phyloP scores from a whole-genome alignment of 768 basidiomycete genomes.

The Boletellus emodensis region DNA sequence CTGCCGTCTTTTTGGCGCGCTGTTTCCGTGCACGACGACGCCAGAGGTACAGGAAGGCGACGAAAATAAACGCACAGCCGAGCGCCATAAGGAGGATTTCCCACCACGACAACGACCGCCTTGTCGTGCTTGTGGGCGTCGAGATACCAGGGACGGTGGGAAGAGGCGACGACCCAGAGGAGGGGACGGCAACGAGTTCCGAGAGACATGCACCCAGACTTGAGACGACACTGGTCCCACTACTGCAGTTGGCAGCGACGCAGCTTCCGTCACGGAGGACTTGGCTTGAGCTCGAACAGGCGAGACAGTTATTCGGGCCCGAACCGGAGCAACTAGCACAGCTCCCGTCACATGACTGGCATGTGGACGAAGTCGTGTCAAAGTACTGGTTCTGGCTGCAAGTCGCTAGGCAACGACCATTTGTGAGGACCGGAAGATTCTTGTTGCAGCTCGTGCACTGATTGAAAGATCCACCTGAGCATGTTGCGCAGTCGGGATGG shows the following conservation, averaged over 20 bases:
- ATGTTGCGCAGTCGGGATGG: slow-evolving; percentile 83
- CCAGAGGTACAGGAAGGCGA: slow-evolving; percentile 64
- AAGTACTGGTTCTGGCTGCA: slow-evolving; percentile 73
- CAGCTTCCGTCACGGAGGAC: slow-evolving; percentile 68
- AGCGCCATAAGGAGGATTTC: slow-evolving; percentile 80
- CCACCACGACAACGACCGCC: slow-evolving; percentile 65
- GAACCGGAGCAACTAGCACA: slow-evolving; percentile 77
- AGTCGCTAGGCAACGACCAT: slow-evolving; percentile 74
- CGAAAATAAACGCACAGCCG: slow-evolving; percentile 74
- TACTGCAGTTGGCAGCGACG: slow-evolving; percentile 55
- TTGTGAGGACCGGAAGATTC: slow-evolving; percentile 64
- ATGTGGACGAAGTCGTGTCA: slow-evolving; percentile 58
- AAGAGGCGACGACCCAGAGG: slow-evolving; percentile 37
- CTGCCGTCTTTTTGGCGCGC: slow-evolving; percentile 61
- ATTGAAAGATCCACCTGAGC: slow-evolving; percentile 72
- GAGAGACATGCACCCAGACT: slow-evolving; percentile 77
- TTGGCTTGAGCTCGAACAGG: slow-evolving; percentile 59
- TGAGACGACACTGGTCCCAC: slow-evolving; percentile 52
- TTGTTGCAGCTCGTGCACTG: slow-evolving; percentile 74
- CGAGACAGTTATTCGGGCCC: slow-evolving; percentile 65
- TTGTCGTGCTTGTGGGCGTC: slow-evolving; percentile 41
- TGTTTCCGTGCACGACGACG: slow-evolving; percentile 65
- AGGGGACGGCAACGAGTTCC: slow-evolving; percentile 59
- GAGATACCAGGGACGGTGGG: slow-evolving; percentile 57
- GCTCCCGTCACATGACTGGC: slow-evolving; percentile 67